phyloP scores from a whole-genome alignment of 2,329 filamentous ascomycete genomes.

The Fusarium sp. region DNA sequence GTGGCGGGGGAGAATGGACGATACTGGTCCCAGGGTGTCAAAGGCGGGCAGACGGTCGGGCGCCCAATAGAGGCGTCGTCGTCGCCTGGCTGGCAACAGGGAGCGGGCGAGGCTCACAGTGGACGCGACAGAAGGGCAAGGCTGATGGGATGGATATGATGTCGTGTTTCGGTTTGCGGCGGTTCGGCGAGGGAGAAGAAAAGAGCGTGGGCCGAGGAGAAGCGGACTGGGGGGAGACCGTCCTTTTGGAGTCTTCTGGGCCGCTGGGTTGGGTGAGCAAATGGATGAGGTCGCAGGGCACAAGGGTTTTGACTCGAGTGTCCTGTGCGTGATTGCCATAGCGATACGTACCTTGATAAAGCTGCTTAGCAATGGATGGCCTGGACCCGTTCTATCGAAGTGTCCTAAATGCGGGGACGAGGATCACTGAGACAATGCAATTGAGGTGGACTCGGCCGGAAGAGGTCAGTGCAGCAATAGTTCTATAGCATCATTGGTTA shows the following conservation, averaged over 20 bases:
- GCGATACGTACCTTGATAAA: conserved; percentile 37
- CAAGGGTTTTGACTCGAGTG: conserved; percentile 37
- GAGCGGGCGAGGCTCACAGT: conserved; percentile 22
- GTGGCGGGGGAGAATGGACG: background rate
- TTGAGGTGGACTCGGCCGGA: conserved; percentile 6
- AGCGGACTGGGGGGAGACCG: conserved; percentile 45
- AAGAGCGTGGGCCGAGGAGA: conserved; percentile 47
- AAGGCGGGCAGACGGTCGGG: conserved; percentile 17
- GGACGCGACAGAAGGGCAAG: conserved; percentile 22
- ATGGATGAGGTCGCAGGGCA: conserved; percentile 7
- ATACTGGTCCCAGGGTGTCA: conserved; percentile 2
- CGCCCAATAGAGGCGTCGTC: conserved; percentile 22
- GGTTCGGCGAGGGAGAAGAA: conserved; percentile 53
- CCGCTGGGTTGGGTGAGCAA: conserved; percentile 41
- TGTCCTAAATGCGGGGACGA: conserved; percentile 25
- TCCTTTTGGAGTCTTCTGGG: conserved; percentile 48
- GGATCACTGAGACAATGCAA: background rate
- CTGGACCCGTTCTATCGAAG: conserved; percentile 25
- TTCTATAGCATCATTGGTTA: conserved; percentile 9
- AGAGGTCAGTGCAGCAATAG: conserved; percentile 27
- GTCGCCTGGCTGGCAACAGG: conserved; percentile 29
- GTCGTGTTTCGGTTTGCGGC: conserved; percentile 55
- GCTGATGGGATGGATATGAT: conserved; percentile 36
- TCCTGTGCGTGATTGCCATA: conserved; percentile 22
- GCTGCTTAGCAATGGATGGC: conserved; percentile 17